These are phyloP conservation scores for Magnusiomyces tetraspermus DNA, from an alignment of 1,139 yeast genomes.

Conservation along the genomic window DNA sequence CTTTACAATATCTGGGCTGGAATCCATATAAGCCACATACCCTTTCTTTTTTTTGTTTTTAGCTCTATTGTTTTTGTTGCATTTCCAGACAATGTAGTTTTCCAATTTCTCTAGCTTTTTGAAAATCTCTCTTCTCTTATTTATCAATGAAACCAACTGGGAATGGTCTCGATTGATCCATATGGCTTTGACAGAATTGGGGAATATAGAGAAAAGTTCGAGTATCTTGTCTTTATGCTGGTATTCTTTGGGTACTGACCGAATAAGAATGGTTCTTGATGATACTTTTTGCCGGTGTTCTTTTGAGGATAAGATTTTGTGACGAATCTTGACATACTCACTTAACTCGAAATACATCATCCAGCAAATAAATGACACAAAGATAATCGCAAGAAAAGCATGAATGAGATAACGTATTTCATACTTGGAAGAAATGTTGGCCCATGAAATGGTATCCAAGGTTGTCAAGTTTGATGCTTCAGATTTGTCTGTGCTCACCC, in stretches of 20 bases:
- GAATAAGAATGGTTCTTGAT: conserved; percentile 25
- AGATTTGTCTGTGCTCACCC: conserved; percentile 5
- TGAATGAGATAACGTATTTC: conserved; percentile 23
- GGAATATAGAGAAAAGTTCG: conserved; percentile 19
- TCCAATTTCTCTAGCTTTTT: conserved; percentile 20
- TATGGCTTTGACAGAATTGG: conserved; percentile 22
- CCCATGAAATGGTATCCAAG: conserved; percentile 27
- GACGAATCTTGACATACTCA: conserved; percentile 22
- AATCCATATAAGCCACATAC: background rate
- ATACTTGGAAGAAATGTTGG: conserved; percentile 20
- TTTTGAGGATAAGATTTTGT: conserved; percentile 17
- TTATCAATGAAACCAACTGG: conserved; percentile 17
- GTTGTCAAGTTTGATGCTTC: conserved; percentile 7
- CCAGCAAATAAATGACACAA: conserved; percentile 16
- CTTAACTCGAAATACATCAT: conserved; percentile 22
- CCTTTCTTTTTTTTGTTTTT: conserved; percentile 4
- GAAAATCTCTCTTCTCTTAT: conserved; percentile 16
- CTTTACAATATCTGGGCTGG: background rate
- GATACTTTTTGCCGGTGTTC: conserved; percentile 20
- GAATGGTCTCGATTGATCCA: conserved; percentile 28
- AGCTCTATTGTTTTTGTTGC: conserved; percentile 3
- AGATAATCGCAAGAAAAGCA: conserved; percentile 18
- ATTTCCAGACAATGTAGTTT: conserved; percentile 11
- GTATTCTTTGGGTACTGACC: conserved; percentile 19
- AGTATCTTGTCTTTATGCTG: conserved; percentile 5